Base-by-base conservation (phyloP, 1,139 yeast species). In the Blastobotrys capitulatus region DNA sequence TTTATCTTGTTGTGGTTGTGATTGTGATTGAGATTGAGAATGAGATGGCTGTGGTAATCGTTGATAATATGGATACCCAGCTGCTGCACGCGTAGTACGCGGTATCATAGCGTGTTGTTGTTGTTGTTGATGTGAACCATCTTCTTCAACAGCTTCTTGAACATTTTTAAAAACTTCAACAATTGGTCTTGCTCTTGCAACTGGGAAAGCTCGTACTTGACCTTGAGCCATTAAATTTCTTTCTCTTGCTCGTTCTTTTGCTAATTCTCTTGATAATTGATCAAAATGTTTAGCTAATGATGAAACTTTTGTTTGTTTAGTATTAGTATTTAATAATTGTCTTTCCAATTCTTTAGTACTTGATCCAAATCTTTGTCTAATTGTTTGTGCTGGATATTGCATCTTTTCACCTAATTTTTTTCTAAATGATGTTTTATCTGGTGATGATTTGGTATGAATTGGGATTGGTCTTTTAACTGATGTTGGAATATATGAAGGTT, bases 151-250 rank as follows among this genome's bases (percentile, higher is more conserved):
- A 1, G 95, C 97, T 67, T 89, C 97, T 57, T 84, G 84, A 35
- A 88, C 94, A 61, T 87, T 85, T 57, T 87, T 84, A 65, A 86
- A 92, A 27, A 94, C 86, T 59, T 90, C 97, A 27, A 90, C 97
- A 51, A 87, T 85, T 0, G 98, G 97, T 54, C 79, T 82, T 4
- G 95, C 83, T 2, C 82, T 79, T 25, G 83, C 82, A 50, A 88
- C 80, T 1, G 94, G 92, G 34, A 77, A 73, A 0, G 96, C 95
- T 48, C 84, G 77, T 55, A 82, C 83, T 52, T 86, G 79, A 52
- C 79, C 79, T 25, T 76, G 78, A 34, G 75, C 74, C 48, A 85
- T 63, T 56, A 84, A 80, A 52, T 76, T 73, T 54, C 90, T 75
- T 62, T 89, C 97, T 49, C 77, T 71, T 55, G 89, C 95, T 61